Percentiles rank a stretch among this genome's conserved stretches.
Conservation (phyloP, 305 asterid genomes). For the Solanum aculeatissimum region DNA sequence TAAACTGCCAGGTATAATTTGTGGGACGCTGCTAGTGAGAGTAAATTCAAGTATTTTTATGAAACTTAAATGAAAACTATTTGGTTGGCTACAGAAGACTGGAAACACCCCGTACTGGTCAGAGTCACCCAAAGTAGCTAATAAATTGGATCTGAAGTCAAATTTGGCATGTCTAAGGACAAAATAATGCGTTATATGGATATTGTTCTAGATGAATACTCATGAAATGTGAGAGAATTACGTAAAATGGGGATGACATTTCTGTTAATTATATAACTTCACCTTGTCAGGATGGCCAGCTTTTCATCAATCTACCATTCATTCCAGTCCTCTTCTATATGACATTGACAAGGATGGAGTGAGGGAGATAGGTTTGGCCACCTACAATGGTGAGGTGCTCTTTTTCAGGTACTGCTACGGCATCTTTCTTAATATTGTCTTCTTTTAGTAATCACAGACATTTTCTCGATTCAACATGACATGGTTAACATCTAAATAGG, state of each 20-base stretch:
- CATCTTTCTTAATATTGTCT: background rate
- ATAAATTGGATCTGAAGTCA: background rate
- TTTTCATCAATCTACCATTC: slow-evolving; percentile 95
- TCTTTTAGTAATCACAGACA: background rate
- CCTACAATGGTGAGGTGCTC: slow-evolving; percentile 91
- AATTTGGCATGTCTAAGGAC: background rate
- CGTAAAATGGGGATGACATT: background rate
- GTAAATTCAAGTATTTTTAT: background rate
- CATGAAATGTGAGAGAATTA: background rate
- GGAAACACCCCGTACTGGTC: background rate
- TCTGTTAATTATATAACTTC: background rate
- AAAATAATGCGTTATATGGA: background rate
- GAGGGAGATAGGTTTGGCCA: slow-evolving; percentile 90
- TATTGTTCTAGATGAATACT: background rate
- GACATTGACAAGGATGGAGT: slow-evolving; percentile 98
- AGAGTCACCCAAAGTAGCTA: background rate
- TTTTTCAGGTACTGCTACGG: slow-evolving; percentile 65
- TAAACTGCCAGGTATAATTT: slow-evolving; percentile 72
- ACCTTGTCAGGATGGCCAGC: slow-evolving; percentile 92
- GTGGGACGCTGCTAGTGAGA: background rate
- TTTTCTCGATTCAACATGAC: background rate
- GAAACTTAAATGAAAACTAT: background rate
- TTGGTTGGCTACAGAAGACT: background rate
- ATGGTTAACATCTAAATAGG: slow-evolving; percentile 25
- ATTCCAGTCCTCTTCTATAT: slow-evolving; percentile 85